phyloP scores from a whole-genome alignment of 208 protist genomes.

The Angomonas ambiguus region DNA sequence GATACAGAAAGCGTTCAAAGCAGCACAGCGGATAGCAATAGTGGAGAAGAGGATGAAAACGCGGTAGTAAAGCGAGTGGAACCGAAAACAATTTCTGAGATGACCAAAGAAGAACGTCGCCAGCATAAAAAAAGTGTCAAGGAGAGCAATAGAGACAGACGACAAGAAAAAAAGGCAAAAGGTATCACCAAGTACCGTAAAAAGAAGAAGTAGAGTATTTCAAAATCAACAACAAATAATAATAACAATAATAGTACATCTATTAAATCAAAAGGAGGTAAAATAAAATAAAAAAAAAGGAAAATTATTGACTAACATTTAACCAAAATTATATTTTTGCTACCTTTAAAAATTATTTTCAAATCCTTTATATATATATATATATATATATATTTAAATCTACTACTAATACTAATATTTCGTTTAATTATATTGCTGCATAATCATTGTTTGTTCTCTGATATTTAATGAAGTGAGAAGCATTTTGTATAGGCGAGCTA shows the following conservation, averaged over 20 bases:
- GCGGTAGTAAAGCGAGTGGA: constrained; percentile 3
- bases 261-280: not conserved
- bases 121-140: constrained; percentile 72
- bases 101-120: constrained; percentile 85
- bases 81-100: constrained; percentile 50
- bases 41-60: constrained; percentile 5
- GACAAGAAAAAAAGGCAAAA: constrained; percentile 72
- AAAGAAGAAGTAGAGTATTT: constrained; percentile 25
- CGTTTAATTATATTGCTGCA: too few relatives aligned
- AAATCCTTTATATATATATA: not conserved
- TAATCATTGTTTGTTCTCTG: too few relatives aligned
- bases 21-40: constrained; percentile 20
- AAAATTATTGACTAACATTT: too few relatives aligned
- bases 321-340: not conserved
- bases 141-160: constrained; percentile 66
- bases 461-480: too few relatives aligned
- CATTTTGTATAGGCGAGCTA: too few relatives aligned
- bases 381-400: too few relatives aligned
- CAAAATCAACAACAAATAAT: constrained; percentile 3
- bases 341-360: not conserved
- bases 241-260: not conserved
- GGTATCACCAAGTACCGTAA: constrained; percentile 38
- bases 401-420: too few relatives aligned
- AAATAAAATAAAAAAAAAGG: too few relatives aligned
- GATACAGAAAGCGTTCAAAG: constrained; percentile 20